Conservation (phyloP, 257 asterid species). For the Galeopsis tetrahit region DNA sequence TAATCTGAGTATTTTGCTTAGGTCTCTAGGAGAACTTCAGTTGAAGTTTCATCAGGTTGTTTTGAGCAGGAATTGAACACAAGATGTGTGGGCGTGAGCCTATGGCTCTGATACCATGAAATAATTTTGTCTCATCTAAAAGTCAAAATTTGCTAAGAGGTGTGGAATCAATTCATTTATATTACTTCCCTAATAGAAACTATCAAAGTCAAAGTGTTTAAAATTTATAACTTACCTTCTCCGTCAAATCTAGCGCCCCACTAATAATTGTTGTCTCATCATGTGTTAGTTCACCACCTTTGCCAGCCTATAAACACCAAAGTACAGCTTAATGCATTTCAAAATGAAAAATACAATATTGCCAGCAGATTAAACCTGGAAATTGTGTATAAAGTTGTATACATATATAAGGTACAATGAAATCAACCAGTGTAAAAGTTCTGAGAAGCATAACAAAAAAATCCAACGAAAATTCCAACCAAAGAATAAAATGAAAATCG, state of each 20-base stretch:
- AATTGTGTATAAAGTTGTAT: neutral
- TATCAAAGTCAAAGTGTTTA: neutral
- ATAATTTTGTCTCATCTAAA: too few relatives aligned
- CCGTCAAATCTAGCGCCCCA: conserved; percentile 96
- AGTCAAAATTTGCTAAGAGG: too few relatives aligned
- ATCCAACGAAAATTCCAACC: conserved; percentile 9
- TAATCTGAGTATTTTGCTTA: too few relatives aligned
- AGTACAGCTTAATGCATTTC: neutral
- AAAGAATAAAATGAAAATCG: neutral
- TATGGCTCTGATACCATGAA: too few relatives aligned
- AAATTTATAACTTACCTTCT: conserved; percentile 65
- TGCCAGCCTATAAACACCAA: conserved; percentile 71
- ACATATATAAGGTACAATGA: neutral
- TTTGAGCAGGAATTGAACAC: too few relatives aligned
- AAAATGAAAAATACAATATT: conserved; percentile 21
- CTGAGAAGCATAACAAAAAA: neutral
- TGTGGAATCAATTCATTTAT: too few relatives aligned
- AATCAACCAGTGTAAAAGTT: neutral
- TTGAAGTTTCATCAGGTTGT: too few relatives aligned
- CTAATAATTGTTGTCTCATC: conserved; percentile 98
- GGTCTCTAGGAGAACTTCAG: too few relatives aligned
- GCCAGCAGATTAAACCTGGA: conserved; percentile 19
- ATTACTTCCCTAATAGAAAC: too few relatives aligned
- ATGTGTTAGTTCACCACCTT: conserved; percentile 98
- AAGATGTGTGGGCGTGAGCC: too few relatives aligned